These are phyloP conservation scores for Aspergillus vadensis DNA, from an alignment of 2,329 filamentous ascomycete genomes.

Conservation along the genomic window DNA sequence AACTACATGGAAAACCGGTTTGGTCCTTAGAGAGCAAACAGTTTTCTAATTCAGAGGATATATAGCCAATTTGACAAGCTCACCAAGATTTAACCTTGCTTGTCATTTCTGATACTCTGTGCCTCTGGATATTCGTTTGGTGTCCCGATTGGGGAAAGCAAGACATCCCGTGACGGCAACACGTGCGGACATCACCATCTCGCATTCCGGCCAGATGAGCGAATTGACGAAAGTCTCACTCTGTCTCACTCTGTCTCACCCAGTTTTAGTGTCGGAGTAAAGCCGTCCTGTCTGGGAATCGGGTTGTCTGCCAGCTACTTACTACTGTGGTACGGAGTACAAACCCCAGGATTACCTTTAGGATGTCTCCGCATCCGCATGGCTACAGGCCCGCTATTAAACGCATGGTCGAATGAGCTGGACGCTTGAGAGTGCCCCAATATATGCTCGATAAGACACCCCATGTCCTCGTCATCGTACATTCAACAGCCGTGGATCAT, in stretches of 20 bases:
- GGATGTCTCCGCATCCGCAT: not conserved
- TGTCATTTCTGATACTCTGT: not conserved
- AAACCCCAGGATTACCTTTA: no score
- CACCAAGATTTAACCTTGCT: not conserved
- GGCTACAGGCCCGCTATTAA: not conserved
- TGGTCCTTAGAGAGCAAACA: no score
- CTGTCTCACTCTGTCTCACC: not conserved
- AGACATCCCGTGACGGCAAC: not conserved
- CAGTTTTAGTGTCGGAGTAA: not conserved
- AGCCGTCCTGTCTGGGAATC: not conserved
- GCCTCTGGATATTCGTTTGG: not conserved
- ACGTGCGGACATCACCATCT: not conserved
- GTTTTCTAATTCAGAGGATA: not conserved
- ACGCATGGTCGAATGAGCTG: not conserved
- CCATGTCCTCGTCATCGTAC: conserved; percentile 2
- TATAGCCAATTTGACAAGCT: not conserved
- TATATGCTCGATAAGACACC: not conserved
- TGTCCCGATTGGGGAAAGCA: not conserved
- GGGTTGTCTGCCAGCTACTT: no score
- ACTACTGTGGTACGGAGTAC: no score
- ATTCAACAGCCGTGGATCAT: not conserved
- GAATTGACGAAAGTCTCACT: not conserved
- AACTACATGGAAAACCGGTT: not conserved
- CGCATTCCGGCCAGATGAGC: not conserved
- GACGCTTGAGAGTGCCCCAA: not conserved